Conservation (phyloP, 345 rosid species). For the Clausena lansium region DNA sequence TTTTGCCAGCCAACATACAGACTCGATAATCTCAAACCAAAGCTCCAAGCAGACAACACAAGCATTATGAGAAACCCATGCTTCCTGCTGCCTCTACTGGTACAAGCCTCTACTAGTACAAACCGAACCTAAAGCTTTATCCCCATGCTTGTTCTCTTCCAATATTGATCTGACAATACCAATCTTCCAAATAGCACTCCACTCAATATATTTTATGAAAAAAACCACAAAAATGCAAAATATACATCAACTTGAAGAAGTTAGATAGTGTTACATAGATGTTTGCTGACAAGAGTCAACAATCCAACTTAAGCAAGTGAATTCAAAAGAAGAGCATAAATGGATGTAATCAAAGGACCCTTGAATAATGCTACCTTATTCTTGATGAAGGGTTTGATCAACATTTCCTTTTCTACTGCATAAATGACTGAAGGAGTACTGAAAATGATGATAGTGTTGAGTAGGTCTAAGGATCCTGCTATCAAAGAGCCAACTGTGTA, state of each 20-base stretch:
- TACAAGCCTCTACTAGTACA: too few species aligned
- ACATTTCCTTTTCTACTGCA: too few species aligned
- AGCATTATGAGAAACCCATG: slow-evolving; percentile 20
- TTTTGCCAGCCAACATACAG: slow-evolving; percentile 14
- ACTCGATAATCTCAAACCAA: slow-evolving; percentile 13
- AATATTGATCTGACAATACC: slow-evolving; percentile 29
- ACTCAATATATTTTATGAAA: too few species aligned
- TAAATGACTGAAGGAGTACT: too few species aligned
- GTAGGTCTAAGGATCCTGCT: background rate
- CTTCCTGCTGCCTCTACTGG: slow-evolving; percentile 28
- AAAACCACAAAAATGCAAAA: too few species aligned
- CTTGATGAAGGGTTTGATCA: too few species aligned
- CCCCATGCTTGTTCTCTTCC: slow-evolving; percentile 36
- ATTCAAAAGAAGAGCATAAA: slow-evolving; percentile 25
- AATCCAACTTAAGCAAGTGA: slow-evolving; percentile 5
- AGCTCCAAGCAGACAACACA: slow-evolving; percentile 15
- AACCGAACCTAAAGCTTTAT: slow-evolving; percentile 20
- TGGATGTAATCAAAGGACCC: slow-evolving; percentile 41
- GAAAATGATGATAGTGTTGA: too few species aligned
- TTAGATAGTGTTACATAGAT: too few species aligned
- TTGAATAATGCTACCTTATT: too few species aligned
- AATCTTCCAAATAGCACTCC: slow-evolving; percentile 36
- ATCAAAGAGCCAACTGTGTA: background rate
- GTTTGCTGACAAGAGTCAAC: background rate
- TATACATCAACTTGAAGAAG: too few species aligned